Conservation (phyloP, 2,329 filamentous ascomycete species). For the Aspergillus sojae region DNA sequence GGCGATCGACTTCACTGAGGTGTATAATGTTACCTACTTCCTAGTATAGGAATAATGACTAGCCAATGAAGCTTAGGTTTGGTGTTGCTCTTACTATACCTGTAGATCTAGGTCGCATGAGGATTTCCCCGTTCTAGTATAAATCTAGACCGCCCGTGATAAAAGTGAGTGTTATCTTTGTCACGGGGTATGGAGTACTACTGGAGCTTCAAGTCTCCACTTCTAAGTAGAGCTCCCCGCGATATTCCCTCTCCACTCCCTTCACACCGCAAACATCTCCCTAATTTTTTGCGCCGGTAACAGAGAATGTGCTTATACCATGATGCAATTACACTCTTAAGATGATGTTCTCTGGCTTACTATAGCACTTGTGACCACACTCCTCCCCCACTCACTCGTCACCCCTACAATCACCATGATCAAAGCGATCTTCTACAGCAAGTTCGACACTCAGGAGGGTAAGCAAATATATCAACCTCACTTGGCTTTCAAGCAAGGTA, state of each 20-base stretch:
- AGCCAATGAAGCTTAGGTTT: background rate
- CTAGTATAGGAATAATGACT: background rate
- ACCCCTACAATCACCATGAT: constrained; percentile 51
- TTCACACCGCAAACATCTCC: background rate
- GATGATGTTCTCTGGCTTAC: background rate
- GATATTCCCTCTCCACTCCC: constrained; percentile 1
- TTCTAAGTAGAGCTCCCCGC: background rate
- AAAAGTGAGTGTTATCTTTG: background rate
- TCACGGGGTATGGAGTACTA: background rate
- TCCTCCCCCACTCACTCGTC: background rate
- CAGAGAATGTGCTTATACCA: background rate
- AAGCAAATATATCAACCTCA: constrained; percentile 10
- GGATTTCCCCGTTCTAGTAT: background rate
- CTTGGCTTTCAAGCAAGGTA: background rate
- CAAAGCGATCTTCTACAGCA: constrained; percentile 67
- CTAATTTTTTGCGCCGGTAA: background rate
- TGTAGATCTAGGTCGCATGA: background rate
- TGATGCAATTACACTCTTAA: background rate
- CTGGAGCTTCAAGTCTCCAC: background rate
- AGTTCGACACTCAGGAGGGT: constrained; percentile 64
- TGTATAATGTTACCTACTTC: background rate
- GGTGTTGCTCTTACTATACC: background rate
- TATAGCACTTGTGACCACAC: background rate
- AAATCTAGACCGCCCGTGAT: background rate
- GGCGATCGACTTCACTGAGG: background rate